Evolutionary conservation across 2,329 filamentous ascomycete genomes (phyloP), one percentile per base, ranked within the genome.

Genomic region (Cordyceps tenuipes): DNA sequence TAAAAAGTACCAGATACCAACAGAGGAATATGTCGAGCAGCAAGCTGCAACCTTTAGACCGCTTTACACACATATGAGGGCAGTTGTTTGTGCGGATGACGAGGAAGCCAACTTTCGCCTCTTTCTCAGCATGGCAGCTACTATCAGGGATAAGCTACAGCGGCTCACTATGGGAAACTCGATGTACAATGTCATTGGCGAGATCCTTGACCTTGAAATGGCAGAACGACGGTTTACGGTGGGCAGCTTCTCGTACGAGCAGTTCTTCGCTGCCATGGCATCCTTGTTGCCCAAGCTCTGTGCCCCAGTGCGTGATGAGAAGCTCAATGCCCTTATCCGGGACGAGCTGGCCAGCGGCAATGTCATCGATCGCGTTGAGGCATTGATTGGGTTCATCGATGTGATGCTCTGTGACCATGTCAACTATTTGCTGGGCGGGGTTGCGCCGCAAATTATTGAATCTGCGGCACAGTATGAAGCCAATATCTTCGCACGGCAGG

Each of bases 361-460:
- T 68, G 83, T 91, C 67, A 88, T 91, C 17, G 86, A 89, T 68
- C 86, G 90, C 63, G 80, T 93, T 1, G 87, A 91, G 73, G 86
- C 87, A 15, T 77, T 94, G 2, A 82, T 91, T 58, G 82, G 85
- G 34, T 88, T 90, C 65, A 88, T 92, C 60, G 88, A 94, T 67
- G 76, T 88, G 41, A 86, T 93, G 75, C 83, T 89, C 26, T 84
- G 90, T 61, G 90, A 94, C 67, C 91, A 92, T 68, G 87, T 89
- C 62, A 94, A 94, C 69, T 93, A 90, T 68, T 79, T 92, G 66
- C 76, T 94, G 54, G 84, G 86, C 70, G 82, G 87, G 31, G 85
- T 86, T 0, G 87, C 87, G 1, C 88, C 88, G 0, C 83, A 83
- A 6, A 79, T 94, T 57, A 83, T 91, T 58, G 82, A 87, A 63